phyloP scores from a whole-genome alignment of 2,329 filamentous ascomycete species.

The Sclerotinia subarctica region DNA sequence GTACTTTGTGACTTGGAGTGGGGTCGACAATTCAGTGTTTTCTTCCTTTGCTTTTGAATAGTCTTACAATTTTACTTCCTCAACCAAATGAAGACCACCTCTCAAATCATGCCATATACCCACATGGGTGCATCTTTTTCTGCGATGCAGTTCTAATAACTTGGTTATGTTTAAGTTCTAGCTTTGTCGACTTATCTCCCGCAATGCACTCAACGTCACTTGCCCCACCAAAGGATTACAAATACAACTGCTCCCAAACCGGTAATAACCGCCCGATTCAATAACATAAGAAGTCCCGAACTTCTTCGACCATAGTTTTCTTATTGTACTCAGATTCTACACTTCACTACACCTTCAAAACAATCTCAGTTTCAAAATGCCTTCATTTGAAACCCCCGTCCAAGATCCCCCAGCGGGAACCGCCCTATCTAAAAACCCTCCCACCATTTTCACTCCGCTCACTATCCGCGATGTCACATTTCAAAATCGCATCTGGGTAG shows the following conservation, averaged over 20 bases:
- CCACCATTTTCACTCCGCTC: conserved; percentile 45
- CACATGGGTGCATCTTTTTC: too few relatives aligned
- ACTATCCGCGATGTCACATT: conserved; percentile 45
- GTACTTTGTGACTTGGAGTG: too few relatives aligned
- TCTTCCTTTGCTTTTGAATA: too few relatives aligned
- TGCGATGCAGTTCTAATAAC: neutral
- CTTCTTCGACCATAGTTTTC: neutral
- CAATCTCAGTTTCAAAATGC: neutral
- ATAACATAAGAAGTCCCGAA: neutral
- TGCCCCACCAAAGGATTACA: conserved; percentile 3
- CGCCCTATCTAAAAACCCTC: conserved; percentile 33
- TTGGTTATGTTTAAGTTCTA: neutral
- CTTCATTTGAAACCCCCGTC: conserved; percentile 1
- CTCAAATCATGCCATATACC: too few relatives aligned
- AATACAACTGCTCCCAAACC: neutral
- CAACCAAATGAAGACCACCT: neutral
- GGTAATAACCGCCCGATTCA: neutral
- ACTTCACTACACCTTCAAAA: neutral
- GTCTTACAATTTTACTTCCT: too few relatives aligned
- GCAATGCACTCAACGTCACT: neutral
- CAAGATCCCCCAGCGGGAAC: conserved; percentile 36
- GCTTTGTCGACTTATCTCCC: neutral
- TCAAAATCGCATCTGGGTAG: conserved; percentile 46
- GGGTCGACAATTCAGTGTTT: too few relatives aligned
- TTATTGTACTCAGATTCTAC: neutral